phyloP scores from a whole-genome alignment of 306 rosid species.

The Carpinus viminea region DNA sequence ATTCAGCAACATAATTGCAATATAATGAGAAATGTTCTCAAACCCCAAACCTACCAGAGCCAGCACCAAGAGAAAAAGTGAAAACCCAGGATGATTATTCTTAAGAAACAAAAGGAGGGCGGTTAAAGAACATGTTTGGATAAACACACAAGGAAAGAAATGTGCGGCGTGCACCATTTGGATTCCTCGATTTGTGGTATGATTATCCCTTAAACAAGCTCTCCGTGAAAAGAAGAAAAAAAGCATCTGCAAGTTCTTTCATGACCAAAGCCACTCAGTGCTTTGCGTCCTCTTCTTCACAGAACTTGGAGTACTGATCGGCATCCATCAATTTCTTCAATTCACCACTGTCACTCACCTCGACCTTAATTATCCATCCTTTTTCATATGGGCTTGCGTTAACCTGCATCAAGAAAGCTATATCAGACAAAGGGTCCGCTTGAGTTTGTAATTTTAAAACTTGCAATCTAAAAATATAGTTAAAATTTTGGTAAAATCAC shows the following conservation, averaged over 20 bases:
- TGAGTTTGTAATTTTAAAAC: too few species aligned
- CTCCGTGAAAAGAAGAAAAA: neutral
- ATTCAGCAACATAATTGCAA: too few species aligned
- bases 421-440: neutral
- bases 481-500: too few species aligned
- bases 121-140: conserved; percentile 14
- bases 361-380: conserved; percentile 92
- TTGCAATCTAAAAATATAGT: too few species aligned
- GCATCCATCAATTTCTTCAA: conserved; percentile 80
- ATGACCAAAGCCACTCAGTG: conserved; percentile 42
- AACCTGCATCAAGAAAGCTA: conserved; percentile 40
- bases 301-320: conserved; percentile 81
- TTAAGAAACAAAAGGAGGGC: conserved; percentile 11
- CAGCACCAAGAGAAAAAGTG: too few species aligned
- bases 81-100: conserved; percentile 22
- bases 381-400: conserved; percentile 79
- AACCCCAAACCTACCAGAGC: too few species aligned
- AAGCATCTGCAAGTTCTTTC: conserved; percentile 17
- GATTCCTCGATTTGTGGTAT: conserved; percentile 29
- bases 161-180: conserved; percentile 9
- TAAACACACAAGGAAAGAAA: conserved; percentile 11
- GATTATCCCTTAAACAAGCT: neutral
- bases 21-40: too few species aligned
- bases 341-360: conserved; percentile 55
- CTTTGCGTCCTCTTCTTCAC: conserved; percentile 88